Conservation (phyloP, 2,329 filamentous ascomycete genomes). For the Cladosporium sp. region DNA sequence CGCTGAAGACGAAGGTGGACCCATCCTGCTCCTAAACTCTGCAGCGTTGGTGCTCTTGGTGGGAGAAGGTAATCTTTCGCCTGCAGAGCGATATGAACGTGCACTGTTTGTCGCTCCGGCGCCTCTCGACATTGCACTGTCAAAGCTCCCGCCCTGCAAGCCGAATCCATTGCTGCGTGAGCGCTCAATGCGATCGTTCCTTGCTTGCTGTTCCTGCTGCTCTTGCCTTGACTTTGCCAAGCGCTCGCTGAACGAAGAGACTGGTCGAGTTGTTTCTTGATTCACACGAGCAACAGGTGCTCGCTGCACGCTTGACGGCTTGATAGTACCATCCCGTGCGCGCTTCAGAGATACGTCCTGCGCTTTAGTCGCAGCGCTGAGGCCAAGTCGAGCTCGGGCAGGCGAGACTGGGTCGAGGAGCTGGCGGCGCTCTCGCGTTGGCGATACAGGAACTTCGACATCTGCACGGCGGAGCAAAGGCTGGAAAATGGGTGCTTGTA, state of each 20-base stretch:
- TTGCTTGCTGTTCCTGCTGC: conserved; percentile 46
- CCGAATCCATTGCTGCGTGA: conserved; percentile 40
- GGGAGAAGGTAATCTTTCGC: conserved; percentile 10
- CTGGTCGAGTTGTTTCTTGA: conserved; percentile 8
- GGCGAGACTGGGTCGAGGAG: conserved; percentile 68
- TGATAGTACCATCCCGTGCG: conserved; percentile 46
- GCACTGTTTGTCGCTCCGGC: neutral
- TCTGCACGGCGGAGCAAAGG: conserved; percentile 7
- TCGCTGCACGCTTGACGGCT: conserved; percentile 25
- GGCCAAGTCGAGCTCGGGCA: conserved; percentile 75
- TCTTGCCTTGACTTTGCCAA: conserved; percentile 65
- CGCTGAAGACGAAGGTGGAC: neutral
- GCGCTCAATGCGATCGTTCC: conserved; percentile 45
- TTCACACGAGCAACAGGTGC: neutral
- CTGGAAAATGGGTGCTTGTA: conserved; percentile 9
- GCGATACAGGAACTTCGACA: conserved; percentile 79
- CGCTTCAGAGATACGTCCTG: conserved; percentile 82
- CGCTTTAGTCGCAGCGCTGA: conserved; percentile 82
- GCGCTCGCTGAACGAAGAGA: conserved; percentile 71
- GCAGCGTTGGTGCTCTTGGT: neutral
- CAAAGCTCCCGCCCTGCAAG: neutral
- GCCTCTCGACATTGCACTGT: neutral
- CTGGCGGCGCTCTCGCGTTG: conserved; percentile 52
- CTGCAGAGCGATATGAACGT: neutral
- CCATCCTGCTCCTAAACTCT: neutral